phyloP scores from a whole-genome alignment of 768 basidiomycete species.

The Pisolithus tinctorius region DNA sequence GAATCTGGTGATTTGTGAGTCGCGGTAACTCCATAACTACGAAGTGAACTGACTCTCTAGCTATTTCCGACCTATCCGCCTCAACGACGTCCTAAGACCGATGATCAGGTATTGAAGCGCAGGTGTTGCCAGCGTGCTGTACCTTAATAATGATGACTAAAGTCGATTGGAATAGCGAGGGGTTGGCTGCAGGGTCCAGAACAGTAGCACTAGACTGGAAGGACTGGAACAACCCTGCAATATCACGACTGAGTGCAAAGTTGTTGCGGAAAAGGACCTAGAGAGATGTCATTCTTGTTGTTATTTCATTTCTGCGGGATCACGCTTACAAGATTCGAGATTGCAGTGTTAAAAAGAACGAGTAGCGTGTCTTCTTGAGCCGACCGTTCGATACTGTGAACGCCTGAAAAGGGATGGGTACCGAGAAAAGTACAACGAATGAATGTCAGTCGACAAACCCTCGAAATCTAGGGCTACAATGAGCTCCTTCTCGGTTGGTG shows the following conservation, averaged over 20 bases:
- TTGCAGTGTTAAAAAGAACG: constrained; percentile 58
- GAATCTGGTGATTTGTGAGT: constrained; percentile 29
- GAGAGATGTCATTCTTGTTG: no score
- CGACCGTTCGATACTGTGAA: constrained; percentile 58
- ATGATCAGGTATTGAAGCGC: neutral
- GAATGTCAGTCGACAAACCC: constrained; percentile 26
- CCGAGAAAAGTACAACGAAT: constrained; percentile 5
- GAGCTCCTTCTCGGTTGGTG: constrained; percentile 47
- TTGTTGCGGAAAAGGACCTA: constrained; percentile 56
- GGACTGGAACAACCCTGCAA: constrained; percentile 48
- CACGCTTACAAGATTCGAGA: constrained; percentile 49
- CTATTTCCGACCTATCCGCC: constrained; percentile 47
- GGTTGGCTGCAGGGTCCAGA: constrained; percentile 47
- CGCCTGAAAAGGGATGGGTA: constrained; percentile 28
- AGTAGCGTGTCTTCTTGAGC: constrained; percentile 58
- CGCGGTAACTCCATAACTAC: neutral
- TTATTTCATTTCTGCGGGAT: neutral
- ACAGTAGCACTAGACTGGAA: constrained; percentile 47
- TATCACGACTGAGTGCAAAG: constrained; percentile 49
- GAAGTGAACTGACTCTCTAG: constrained; percentile 36
- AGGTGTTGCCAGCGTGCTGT: neutral
- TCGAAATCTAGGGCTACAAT: constrained; percentile 61
- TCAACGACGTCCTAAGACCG: constrained; percentile 46
- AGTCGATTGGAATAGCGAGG: constrained; percentile 45
- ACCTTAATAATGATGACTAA: constrained; percentile 55